Evolutionary conservation across 495 filamentous ascomycete genomes (phyloP), one percentile per base, ranked within the genome.

Genomic region (Amorphotheca resinae): DNA sequence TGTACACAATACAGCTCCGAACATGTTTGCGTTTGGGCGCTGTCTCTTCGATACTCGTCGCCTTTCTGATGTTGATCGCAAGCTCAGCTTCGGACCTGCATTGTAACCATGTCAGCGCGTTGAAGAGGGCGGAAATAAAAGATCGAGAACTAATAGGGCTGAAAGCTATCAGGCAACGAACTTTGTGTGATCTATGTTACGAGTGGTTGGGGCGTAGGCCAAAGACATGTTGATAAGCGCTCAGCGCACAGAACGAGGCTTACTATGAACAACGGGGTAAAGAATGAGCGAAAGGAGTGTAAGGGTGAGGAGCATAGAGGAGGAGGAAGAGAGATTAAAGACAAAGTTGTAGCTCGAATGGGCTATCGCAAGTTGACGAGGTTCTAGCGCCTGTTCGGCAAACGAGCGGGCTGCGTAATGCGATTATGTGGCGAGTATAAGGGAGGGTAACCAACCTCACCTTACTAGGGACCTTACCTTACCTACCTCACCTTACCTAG

Each of bases 11-110:
- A 59, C 86, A 93, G 56, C 82, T 87, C 46, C 91, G 82, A 46
- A 98, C 91, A 87, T 98, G 91, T 64, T 98, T 98, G 50, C 88
- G 82, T 75, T 96, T 96, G 28, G 89, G 89, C 18, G 89, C 89
- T 4, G 87, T 85, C 67, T 96, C 89, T 59, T 96, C 88, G 78
- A 63, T 83, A 61, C 79, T 95, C 22, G 91, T 98, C 14, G 91
- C 91, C 67, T 98, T 98, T 59, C 82, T 79, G 63, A 98, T 95
- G 62, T 95, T 93, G 64, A 91, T 82, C 57, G 82, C 77, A 55
- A 98, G 76, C 64, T 98, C 87, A 54, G 81, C 77, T 64, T 98
- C 91, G 55, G 89, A 87, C 62, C 86, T 91, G 60, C n/a, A n/a
- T 21, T 28, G 25, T 5, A 40, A 28, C n/a, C 22, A 20, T 15